These are phyloP conservation scores for Gryganskiella cystojenkinii DNA, from an alignment of 192 early-diverging fungal species.

Conservation along the genomic window DNA sequence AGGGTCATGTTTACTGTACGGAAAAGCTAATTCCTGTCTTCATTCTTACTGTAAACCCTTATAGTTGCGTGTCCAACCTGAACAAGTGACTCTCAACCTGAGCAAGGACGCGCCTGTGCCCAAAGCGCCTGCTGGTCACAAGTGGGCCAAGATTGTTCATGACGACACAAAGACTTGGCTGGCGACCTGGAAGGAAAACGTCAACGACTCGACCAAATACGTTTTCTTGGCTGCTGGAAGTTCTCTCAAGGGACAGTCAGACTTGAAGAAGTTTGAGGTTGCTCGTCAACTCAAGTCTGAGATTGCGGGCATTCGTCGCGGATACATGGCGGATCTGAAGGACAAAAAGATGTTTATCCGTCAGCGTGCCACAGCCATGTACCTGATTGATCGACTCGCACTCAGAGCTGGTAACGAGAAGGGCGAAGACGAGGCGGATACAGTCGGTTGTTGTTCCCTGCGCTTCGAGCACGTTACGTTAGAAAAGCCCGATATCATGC, in stretches of 20 bases:
- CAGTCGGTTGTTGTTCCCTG: conserved; percentile 98
- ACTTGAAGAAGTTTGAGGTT: conserved; percentile 96
- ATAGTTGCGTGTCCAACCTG: conserved; percentile 85
- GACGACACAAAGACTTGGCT: conserved; percentile 96
- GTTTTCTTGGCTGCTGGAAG: conserved; percentile 94
- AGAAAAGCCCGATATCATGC: conserved; percentile 83
- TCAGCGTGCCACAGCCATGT: conserved; percentile 94
- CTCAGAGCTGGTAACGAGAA: conserved; percentile 98
- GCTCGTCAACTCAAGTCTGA: conserved; percentile 88
- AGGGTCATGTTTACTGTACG: conserved; percentile 1
- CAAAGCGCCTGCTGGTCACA: conserved; percentile 86
- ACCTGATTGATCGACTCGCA: conserved; percentile 94
- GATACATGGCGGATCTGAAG: conserved; percentile 84
- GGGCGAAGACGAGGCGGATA: conserved; percentile 97
- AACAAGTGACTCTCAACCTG: conserved; percentile 95
- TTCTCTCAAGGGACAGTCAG: conserved; percentile 96
- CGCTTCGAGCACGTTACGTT: conserved; percentile 92
- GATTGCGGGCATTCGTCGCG: conserved; percentile 78
- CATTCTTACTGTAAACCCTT: too few relatives aligned
- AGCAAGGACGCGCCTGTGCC: conserved; percentile 82
- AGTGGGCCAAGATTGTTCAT: conserved; percentile 88
- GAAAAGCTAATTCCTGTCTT: too few relatives aligned
- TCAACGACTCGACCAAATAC: conserved; percentile 93
- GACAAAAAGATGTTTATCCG: conserved; percentile 83
- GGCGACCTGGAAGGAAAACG: conserved; percentile 98